phyloP scores from a whole-genome alignment of 1,284 basidiomycete species.

The Phenoliferia sp. region DNA sequence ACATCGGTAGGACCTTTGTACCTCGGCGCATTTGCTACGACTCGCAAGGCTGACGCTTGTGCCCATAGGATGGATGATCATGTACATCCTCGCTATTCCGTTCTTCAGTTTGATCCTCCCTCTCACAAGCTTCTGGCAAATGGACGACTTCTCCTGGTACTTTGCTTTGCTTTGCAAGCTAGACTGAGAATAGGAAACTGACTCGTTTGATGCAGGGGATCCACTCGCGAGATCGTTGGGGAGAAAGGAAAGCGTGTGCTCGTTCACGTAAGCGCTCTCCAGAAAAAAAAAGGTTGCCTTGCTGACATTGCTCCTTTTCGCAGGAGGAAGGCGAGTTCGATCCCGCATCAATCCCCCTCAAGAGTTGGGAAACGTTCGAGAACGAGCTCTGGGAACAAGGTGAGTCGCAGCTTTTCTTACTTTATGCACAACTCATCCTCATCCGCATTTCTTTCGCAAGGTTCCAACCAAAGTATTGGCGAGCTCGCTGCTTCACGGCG shows the following conservation, averaged over 20 bases:
- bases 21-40: too few relatives aligned
- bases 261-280: constrained; percentile 66
- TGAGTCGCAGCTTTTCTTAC: constrained; percentile 41
- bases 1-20: constrained; percentile 99
- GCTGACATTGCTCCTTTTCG: neutral
- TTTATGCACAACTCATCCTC: too few relatives aligned
- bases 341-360: constrained; percentile 82
- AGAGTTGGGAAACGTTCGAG: constrained; percentile 93
- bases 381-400: constrained; percentile 95
- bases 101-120: constrained; percentile 89
- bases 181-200: neutral
- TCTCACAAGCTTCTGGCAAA: constrained; percentile 96
- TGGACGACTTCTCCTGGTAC: constrained; percentile 89
- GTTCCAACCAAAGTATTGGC: constrained; percentile 33
- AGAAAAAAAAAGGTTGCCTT: neutral
- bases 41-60: neutral
- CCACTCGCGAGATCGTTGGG: constrained; percentile 85
- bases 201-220: constrained; percentile 55
- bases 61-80: constrained; percentile 78
- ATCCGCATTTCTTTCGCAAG: constrained; percentile 4
- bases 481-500: constrained; percentile 28
- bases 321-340: constrained; percentile 92
- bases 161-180: neutral
- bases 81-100: constrained; percentile 89
- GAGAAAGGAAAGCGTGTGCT: constrained; percentile 85